Conservation (phyloP, 495 filamentous ascomycete species). For the Xylaria sp. region DNA sequence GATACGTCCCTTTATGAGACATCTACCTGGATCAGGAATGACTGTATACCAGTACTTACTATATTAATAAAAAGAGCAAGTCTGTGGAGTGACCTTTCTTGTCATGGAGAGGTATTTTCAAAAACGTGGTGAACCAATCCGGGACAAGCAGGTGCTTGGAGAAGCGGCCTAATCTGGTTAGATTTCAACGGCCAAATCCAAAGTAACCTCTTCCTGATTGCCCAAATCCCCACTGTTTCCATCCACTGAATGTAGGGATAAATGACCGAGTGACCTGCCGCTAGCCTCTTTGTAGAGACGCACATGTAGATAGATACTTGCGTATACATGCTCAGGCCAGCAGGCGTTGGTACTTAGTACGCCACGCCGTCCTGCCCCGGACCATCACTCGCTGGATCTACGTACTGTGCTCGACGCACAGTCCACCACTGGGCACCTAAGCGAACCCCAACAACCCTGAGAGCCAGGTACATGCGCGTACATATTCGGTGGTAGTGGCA, state of each 20-base stretch:
- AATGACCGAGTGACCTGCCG: conserved; percentile 18
- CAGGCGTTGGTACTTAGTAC: neutral
- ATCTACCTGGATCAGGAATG: neutral
- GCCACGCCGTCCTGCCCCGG: too few species aligned
- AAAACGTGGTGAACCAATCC: conserved; percentile 18
- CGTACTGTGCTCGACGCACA: neutral
- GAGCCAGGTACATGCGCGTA: conserved; percentile 4
- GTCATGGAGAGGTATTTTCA: neutral
- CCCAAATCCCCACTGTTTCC: conserved; percentile 7
- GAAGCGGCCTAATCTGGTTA: conserved; percentile 13
- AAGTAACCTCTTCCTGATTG: neutral
- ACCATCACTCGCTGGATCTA: neutral
- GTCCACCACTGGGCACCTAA: neutral
- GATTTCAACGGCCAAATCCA: neutral
- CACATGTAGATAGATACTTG: neutral
- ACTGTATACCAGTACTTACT: too few species aligned
- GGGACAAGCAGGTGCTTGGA: conserved; percentile 25
- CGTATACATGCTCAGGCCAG: neutral
- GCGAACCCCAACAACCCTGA: neutral
- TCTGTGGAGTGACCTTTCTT: neutral
- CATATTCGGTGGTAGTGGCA: neutral
- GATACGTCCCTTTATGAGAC: neutral
- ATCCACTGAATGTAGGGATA: conserved; percentile 9
- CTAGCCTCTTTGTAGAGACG: conserved; percentile 7
- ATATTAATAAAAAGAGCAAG: too few species aligned